Percentiles rank a stretch among this genome's conserved stretches.
Conservation (phyloP, 768 basidiomycete genomes). For the Dioszegia hungarica region DNA sequence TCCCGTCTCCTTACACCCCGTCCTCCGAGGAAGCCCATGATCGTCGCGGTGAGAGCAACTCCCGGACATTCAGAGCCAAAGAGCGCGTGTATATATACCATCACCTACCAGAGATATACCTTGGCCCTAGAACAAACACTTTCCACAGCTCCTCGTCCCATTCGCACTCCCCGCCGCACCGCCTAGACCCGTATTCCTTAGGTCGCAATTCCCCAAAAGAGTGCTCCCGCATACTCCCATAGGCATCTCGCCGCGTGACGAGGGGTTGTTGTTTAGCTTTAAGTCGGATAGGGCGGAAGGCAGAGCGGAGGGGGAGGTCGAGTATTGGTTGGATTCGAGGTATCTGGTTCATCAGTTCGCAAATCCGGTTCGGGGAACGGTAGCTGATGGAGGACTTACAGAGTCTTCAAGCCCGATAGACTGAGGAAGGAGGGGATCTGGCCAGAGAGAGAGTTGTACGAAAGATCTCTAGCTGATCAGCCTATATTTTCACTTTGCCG, state of each 20-base stretch:
- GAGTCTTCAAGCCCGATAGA: conserved; percentile 32
- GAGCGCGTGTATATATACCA: neutral
- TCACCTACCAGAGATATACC: neutral
- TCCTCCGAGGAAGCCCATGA: too few species aligned
- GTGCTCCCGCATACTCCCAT: conserved; percentile 24
- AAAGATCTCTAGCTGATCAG: conserved; percentile 40
- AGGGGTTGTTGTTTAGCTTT: conserved; percentile 41
- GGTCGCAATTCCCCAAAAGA: conserved; percentile 39
- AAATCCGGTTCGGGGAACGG: neutral
- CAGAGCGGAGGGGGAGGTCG: conserved; percentile 33
- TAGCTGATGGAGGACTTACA: conserved; percentile 29
- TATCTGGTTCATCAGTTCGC: conserved; percentile 14
- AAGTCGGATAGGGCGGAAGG: conserved; percentile 37
- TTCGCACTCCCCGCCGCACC: neutral
- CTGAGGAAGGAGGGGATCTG: conserved; percentile 29
- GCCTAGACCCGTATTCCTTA: conserved; percentile 31
- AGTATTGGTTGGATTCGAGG: conserved; percentile 42
- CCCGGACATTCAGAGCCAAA: too few species aligned
- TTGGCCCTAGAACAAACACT: neutral
- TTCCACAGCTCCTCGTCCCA: conserved; percentile 6
- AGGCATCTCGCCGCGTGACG: conserved; percentile 37
- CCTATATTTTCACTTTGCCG: neutral
- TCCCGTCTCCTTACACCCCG: too few species aligned
- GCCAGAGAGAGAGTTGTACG: conserved; percentile 43
- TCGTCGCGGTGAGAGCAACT: too few species aligned